Conservation (phyloP, 2,329 filamentous ascomycete genomes). For the Pseudogymnoascus sp. region DNA sequence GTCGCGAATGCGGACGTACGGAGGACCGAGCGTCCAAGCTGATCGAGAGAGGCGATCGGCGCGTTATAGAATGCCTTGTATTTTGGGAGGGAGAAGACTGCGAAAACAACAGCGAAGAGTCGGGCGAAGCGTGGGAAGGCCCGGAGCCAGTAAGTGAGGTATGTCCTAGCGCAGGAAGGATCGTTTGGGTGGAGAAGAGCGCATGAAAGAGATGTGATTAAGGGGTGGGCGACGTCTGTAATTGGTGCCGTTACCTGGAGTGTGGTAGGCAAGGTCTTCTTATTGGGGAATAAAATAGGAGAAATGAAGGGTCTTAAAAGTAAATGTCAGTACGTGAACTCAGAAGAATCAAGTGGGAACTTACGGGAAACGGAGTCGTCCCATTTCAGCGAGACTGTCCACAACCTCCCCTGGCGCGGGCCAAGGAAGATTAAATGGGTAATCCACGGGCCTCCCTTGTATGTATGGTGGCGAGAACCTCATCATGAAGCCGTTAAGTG, state of each 20-base stretch:
- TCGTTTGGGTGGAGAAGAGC: conserved; percentile 82
- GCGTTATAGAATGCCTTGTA: conserved; percentile 62
- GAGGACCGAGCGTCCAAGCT: conserved; percentile 62
- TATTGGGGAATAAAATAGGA: conserved; percentile 76
- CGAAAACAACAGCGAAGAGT: conserved; percentile 70
- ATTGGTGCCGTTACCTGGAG: conserved; percentile 69
- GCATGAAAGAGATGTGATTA: conserved; percentile 79
- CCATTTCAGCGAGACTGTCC: conserved; percentile 75
- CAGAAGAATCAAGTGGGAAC: conserved; percentile 30
- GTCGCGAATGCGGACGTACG: conserved; percentile 72
- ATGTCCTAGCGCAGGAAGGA: conserved; percentile 81
- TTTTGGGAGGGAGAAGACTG: conserved; percentile 57
- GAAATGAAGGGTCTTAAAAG: conserved; percentile 63
- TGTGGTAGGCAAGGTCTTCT: conserved; percentile 57
- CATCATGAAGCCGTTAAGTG: conserved; percentile 54
- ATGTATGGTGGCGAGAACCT: conserved; percentile 73
- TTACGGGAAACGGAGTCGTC: conserved; percentile 75
- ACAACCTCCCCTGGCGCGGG: conserved; percentile 69
- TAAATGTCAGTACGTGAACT: conserved; percentile 18
- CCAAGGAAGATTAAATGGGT: conserved; percentile 64
- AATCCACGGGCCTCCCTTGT: conserved; percentile 61
- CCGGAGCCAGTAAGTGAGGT: conserved; percentile 78
- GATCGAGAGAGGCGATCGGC: conserved; percentile 61
- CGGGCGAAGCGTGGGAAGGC: conserved; percentile 74
- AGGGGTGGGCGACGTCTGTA: conserved; percentile 77